These are phyloP conservation scores for Boletus speciosus DNA, from an alignment of 768 basidiomycete species.

Conservation along the genomic window DNA sequence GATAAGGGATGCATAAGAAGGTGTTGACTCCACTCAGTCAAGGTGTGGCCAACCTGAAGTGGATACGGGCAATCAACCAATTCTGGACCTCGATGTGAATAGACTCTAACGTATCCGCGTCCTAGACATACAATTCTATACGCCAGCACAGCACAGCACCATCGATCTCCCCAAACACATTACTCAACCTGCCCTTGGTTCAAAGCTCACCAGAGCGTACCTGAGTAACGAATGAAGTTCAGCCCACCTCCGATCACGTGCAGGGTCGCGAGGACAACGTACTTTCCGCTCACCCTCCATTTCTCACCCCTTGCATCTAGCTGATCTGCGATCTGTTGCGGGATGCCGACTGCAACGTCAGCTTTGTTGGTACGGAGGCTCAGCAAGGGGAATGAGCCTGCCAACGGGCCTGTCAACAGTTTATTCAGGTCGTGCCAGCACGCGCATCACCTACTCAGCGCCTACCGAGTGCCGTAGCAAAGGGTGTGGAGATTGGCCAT, in stretches of 20 bases:
- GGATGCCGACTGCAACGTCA: constrained; percentile 84
- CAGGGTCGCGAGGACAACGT: constrained; percentile 8
- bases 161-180: neutral
- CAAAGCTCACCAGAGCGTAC: constrained; percentile 32
- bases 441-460: neutral
- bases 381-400: constrained; percentile 74
- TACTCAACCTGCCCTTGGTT: constrained; percentile 13
- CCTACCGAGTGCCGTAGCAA: constrained; percentile 68
- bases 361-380: constrained; percentile 94
- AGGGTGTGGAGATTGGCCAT: constrained; percentile 83
- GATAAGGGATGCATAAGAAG: no score
- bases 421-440: constrained; percentile 1
- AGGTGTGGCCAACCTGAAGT: no score
- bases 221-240: constrained; percentile 8
- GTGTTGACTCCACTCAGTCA: no score
- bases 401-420: constrained; percentile 58
- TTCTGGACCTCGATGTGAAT: no score
- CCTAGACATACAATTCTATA: no score
- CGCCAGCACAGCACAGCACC: neutral
- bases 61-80: no score
- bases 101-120: neutral
- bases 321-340: constrained; percentile 58
- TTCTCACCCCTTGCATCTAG: constrained; percentile 63
- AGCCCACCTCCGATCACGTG: neutral
- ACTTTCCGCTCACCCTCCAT: constrained; percentile 84